Base-by-base conservation (phyloP, 1,284 basidiomycete genomes). In the Volvariella volvacea region DNA sequence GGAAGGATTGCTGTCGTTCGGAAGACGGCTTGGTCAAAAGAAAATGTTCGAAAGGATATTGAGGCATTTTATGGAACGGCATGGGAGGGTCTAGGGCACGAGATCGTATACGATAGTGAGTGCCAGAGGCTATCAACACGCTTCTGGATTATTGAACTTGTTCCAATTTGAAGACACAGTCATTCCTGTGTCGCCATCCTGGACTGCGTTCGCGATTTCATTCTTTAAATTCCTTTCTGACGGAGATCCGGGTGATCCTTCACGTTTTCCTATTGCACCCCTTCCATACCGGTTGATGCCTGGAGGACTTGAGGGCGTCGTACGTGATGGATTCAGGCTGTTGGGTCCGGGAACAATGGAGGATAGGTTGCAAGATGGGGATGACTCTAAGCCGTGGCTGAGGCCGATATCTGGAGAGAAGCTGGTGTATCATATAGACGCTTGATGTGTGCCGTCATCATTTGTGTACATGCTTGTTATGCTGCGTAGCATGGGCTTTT, bases 351-450 rank as follows among this genome's bases (percentile, higher is more conserved):
- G 55, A 6, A 61, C 57, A 39, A 53, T 62, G 4, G 49, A 39
- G n/a, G 59, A 59, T 37, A 50, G 61, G 36, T 39, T 40, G 20
- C 34, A 12, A 37, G 42, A 42, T 31, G 48, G 21, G 36, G 19
- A 12, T 3, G 39, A 17, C 9, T 22, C 17, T 12, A 47, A 52
- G 19, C 47, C 49, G 2, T 60, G 56, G 56, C 52, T 62, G 48
- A 55, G 44, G 41, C 61, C 60, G 2, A 57, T 63, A 21, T 63
- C 57, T n/a, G 61, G 49, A 3, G 62, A 63, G 41, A 64, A 64
- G 49, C 31, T 63, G 39, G 62, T 63, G 1, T 63, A 63, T 48
- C 34, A 45, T 32, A 30, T 56, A 28, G n/a, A n/a, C n/a, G n/a
- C n/a, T n/a, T n/a, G n/a, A n/a, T n/a, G n/a, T n/a, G n/a, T n/a